phyloP scores from a whole-genome alignment of 495 filamentous ascomycete genomes.

The Daldinia concentrica region DNA sequence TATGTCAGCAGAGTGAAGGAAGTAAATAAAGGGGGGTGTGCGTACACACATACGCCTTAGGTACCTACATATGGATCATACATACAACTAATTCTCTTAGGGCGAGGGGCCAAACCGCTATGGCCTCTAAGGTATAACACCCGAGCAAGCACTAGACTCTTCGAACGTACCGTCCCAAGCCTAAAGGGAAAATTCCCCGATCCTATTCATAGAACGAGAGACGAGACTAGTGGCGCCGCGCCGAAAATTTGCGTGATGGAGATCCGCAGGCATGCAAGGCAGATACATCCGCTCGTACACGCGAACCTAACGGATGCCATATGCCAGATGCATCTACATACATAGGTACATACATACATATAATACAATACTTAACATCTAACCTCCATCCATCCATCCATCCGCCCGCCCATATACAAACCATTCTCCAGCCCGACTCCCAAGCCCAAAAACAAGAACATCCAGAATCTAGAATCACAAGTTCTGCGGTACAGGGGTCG shows the following conservation, averaged over 20 bases:
- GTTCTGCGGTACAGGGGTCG: not conserved
- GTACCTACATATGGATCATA: not conserved
- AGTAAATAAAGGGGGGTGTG: not conserved
- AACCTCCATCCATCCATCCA: not conserved
- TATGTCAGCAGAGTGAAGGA: not conserved
- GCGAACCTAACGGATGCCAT: not conserved
- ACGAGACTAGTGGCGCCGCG: not conserved
- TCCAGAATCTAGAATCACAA: not conserved
- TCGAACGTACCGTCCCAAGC: not conserved
- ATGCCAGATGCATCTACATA: too few relatives aligned
- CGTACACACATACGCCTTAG: not conserved
- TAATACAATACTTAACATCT: not conserved
- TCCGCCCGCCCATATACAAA: too few relatives aligned
- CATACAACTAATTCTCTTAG: not conserved
- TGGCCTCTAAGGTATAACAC: not conserved
- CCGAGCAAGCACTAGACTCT: not conserved
- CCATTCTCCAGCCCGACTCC: too few relatives aligned
- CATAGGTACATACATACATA: not conserved
- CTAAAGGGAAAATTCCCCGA: conserved; percentile 10
- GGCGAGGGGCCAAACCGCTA: not conserved
- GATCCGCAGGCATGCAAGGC: not conserved
- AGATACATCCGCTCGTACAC: not conserved
- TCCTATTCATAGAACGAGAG: conserved; percentile 20
- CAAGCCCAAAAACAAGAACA: not conserved
- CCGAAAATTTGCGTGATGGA: not conserved